Evolutionary conservation across 208 protist genomes (phyloP), one percentile per base, ranked within the genome.

Genomic region (Crithidia mellificae): DNA sequence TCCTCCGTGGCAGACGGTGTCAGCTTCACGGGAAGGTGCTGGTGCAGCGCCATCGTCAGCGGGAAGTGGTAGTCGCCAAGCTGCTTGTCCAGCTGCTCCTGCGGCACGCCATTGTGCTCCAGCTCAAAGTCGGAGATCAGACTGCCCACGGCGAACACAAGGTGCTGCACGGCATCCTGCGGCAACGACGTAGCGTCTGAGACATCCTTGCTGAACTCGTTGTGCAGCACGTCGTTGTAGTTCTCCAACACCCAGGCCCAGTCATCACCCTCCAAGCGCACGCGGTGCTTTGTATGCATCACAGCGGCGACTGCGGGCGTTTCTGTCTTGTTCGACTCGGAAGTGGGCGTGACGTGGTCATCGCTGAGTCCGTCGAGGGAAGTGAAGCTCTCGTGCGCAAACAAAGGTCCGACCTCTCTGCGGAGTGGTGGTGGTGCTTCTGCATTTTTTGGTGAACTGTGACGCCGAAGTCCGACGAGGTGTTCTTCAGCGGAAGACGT

Each of bases 191-290:
- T 64, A 12, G 72, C 74, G 34, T 66, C 64, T 32, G 74, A 78
- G 24, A 87, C 74, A 30, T 87, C 81, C 47, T 36, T 55, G 19
- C 58, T 67, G 70, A 87, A 80, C 47, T 69, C 82, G 12, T 81
- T 51, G 20, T 54, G 47, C 25, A 87, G 68, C 34, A 61, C 58
- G 1, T 68, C 67, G 19, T 50, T 68, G 25, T 69, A 72, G 41
- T 54, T 46, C 12, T 68, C 50, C 0, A 83, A 11, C 19, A 88
- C 72, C 29, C 68, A 41, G 6, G 41, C 72, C 83, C 78, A 88
- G 43, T 63, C 9, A n/a, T 84, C 72, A n/a, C 83, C 83, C 12
- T 80, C 66, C 17, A 88, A 68, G 2, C 51, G 67, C 22, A 82
- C 65, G 24, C 47, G 72, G 69, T 84, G 83, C 6, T 43, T 73